Evolutionary conservation across 805 yeast species (phyloP).

Genomic region (Torulaspora quercuum): DNA sequence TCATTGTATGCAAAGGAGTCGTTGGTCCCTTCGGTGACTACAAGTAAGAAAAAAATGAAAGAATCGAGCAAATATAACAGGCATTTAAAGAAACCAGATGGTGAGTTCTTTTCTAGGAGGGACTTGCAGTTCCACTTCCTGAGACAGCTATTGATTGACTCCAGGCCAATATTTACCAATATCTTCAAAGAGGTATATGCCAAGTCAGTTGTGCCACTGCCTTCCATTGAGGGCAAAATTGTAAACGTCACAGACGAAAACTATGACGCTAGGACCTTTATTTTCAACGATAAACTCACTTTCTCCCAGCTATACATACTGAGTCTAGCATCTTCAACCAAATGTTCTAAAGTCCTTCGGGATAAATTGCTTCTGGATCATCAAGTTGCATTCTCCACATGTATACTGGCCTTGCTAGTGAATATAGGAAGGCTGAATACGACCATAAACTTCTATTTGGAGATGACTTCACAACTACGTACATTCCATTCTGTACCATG

Average conservation of each 20-base stretch:
- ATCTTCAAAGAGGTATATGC: slow-evolving; percentile 46
- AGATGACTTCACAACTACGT: slow-evolving; percentile 89
- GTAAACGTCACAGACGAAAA: slow-evolving; percentile 33
- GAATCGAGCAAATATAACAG: slow-evolving; percentile 36
- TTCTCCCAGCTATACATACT: slow-evolving; percentile 82
- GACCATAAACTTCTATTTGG: slow-evolving; percentile 89
- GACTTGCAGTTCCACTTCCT: slow-evolving; percentile 86
- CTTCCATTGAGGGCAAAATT: slow-evolving; percentile 35
- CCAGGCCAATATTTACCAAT: slow-evolving; percentile 63
- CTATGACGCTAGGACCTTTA: slow-evolving; percentile 39
- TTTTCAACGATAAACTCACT: slow-evolving; percentile 50
- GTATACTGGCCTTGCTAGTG: slow-evolving; percentile 79
- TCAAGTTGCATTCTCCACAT: slow-evolving; percentile 63
- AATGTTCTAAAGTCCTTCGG: slow-evolving; percentile 76
- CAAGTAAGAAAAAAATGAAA: slow-evolving; percentile 19
- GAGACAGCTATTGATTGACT: slow-evolving; percentile 58
- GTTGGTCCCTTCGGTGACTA: slow-evolving; percentile 16
- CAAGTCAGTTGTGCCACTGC: slow-evolving; percentile 32
- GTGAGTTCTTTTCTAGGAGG: slow-evolving; percentile 84
- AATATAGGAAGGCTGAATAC: slow-evolving; percentile 94
- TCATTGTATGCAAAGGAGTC: slow-evolving; percentile 19
- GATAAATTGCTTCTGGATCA: slow-evolving; percentile 67
- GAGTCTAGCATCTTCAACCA: slow-evolving; percentile 76
- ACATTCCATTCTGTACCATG: slow-evolving; percentile 93
- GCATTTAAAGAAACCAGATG: slow-evolving; percentile 83